phyloP scores from a whole-genome alignment of 1,284 basidiomycete species.

The Ceratobasidium sp. region DNA sequence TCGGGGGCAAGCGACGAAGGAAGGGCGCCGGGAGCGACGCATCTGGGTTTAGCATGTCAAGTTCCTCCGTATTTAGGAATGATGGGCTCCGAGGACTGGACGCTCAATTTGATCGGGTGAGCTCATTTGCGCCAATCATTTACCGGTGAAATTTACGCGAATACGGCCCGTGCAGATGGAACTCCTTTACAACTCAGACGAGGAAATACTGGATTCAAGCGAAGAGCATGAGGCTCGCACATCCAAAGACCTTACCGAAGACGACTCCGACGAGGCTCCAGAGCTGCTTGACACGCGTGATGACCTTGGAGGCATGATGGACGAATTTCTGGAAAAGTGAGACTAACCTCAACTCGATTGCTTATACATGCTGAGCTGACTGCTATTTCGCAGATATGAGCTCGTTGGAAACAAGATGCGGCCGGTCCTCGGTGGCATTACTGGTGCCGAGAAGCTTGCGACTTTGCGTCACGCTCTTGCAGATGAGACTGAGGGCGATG shows the following conservation, averaged over 20 bases:
- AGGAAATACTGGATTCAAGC: constrained; percentile 67
- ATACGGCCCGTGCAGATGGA: constrained; percentile 64
- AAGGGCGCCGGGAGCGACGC: constrained; percentile 79
- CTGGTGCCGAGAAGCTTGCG: constrained; percentile 79
- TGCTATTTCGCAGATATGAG: constrained; percentile 66
- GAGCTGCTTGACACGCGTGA: constrained; percentile 81
- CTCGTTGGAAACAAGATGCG: constrained; percentile 86
- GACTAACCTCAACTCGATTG: constrained; percentile 19
- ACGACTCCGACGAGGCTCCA: constrained; percentile 68
- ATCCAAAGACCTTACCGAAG: constrained; percentile 52
- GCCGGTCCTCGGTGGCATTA: constrained; percentile 74
- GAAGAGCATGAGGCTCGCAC: constrained; percentile 59
- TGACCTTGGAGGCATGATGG: constrained; percentile 92
- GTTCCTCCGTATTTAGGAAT: constrained; percentile 94
- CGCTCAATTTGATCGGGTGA: constrained; percentile 91
- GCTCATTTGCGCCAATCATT: constrained; percentile 45
- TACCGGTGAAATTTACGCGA: constrained; percentile 8
- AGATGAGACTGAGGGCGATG: constrained; percentile 53
- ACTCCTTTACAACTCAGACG: constrained; percentile 49
- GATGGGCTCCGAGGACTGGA: constrained; percentile 89
- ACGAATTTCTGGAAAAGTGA: constrained; percentile 87
- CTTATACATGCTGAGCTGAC: not conserved
- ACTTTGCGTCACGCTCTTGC: constrained; percentile 83
- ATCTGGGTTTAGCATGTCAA: constrained; percentile 96
- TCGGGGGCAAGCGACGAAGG: constrained; percentile 78